A percentile compares a stretch with the other conserved stretches of the same genome.
These are phyloP conservation scores for Hemerocallis citrina DNA, from an alignment of 106 monocot species.

Conservation along the genomic window DNA sequence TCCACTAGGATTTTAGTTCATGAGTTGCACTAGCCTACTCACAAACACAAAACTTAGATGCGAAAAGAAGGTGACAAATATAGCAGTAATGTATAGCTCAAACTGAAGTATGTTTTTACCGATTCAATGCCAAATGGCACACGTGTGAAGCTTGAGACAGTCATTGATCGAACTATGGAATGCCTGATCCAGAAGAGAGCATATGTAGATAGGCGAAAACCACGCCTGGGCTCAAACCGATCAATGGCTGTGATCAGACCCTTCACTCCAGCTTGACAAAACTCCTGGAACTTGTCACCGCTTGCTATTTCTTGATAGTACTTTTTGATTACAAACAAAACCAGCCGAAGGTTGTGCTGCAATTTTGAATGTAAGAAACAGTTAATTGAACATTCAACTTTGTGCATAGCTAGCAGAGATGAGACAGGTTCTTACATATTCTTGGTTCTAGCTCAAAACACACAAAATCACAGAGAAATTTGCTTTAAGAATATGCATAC, in stretches of 20 bases:
- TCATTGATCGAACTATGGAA: slow-evolving; percentile 71
- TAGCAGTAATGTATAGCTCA: not conserved
- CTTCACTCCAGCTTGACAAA: slow-evolving; percentile 90
- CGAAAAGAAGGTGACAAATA: no score
- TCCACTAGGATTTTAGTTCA: not conserved
- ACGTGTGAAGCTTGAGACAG: slow-evolving; percentile 64
- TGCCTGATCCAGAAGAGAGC: slow-evolving; percentile 91
- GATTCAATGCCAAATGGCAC: slow-evolving; percentile 77
- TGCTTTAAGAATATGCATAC: slow-evolving; percentile 18
- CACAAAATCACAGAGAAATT: not conserved
- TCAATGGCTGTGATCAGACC: slow-evolving; percentile 79
- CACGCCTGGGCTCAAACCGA: slow-evolving; percentile 78
- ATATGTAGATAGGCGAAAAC: slow-evolving; percentile 80
- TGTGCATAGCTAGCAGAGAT: not conserved
- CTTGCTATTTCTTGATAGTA: slow-evolving; percentile 65
- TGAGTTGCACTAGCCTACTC: no score
- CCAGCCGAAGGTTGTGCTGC: slow-evolving; percentile 95
- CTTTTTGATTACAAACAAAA: slow-evolving; percentile 80
- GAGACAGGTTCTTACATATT: not conserved
- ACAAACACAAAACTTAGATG: no score
- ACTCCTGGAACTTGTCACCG: slow-evolving; percentile 64
- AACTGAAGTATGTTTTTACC: slow-evolving; percentile 34
- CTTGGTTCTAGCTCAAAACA: not conserved
- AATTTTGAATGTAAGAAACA: not conserved
- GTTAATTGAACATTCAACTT: not conserved